Evolutionary conservation across 2,329 filamentous ascomycete species (phyloP).

Genomic region (Neopestalotiopsis sp.): DNA sequence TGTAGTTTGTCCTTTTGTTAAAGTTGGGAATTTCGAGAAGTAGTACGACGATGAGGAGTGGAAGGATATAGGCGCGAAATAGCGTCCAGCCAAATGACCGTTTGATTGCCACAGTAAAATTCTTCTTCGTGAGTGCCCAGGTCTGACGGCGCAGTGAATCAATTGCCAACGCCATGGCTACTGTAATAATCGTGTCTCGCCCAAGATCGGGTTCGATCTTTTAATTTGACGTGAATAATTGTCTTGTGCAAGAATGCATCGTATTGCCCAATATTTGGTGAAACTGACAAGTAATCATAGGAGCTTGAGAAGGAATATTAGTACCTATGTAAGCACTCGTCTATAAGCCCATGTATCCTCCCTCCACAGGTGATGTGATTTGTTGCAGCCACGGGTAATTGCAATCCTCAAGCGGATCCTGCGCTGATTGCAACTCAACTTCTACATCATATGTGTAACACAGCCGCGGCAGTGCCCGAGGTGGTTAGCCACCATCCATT

Average conservation of each 20-base stretch:
- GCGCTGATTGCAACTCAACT: neutral
- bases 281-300: neutral
- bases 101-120: slow-evolving; percentile 27
- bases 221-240: neutral
- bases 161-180: neutral
- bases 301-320: neutral
- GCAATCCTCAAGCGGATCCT: neutral
- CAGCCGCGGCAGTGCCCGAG: neutral
- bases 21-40: slow-evolving; percentile 34
- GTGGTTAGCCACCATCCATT: neutral
- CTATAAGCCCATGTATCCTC: neutral
- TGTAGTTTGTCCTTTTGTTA: slow-evolving; percentile 23
- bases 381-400: neutral
- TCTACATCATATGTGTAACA: neutral
- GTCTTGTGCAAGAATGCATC: neutral
- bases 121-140: slow-evolving; percentile 33
- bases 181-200: neutral
- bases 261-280: neutral
- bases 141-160: slow-evolving; percentile 27
- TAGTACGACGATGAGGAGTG: slow-evolving; percentile 28
- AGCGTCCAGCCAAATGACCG: slow-evolving; percentile 31
- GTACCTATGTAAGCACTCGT: neutral
- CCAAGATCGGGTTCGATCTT: neutral
- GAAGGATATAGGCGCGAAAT: slow-evolving; percentile 31
- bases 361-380: neutral